Evolutionary conservation across 225 moss, liverwort and hornwort species (phyloP), one percentile per base, ranked within the genome.

Genomic region (Pleurozium schreberi): DNA sequence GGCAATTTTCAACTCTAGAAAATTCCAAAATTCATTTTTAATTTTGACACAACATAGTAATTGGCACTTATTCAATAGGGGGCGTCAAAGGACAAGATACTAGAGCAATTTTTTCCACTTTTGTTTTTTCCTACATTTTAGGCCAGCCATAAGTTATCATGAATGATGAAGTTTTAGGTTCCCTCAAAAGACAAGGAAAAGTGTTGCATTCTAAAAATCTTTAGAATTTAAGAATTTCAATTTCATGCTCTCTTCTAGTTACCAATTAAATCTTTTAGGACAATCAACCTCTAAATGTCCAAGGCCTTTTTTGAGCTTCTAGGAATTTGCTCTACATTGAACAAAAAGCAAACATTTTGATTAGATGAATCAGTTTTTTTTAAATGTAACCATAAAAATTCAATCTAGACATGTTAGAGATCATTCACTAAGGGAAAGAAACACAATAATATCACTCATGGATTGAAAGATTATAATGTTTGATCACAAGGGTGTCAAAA

Each of bases 101-200:
- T 71, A 6, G 1, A 45, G 10, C 5, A 45, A 30, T 45, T 73
- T 27, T n/a, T 45, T 11, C 10, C 1, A 47, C 10, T 47, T 45
- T 1, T 2, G 6, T 47, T 28, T 69, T 73, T 73, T 74, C 6
- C 6, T 74, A 74, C 12, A 30, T 45, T 74, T 47, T 0, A 47
- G 0, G 1, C 18, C 30, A 18, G 6, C 6, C 1, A 0, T 5
- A 4, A 45, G 3, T 47, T 6, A 45, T 30, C 5, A 73, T 28
- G 2, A 17, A 45, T 45, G 28, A 25, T 40, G 42, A 69, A 40
- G 14, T 70, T 69, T 0, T 1, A 42, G 0, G 14, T 70, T 70
- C 14, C 25, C 3, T 42, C 42, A 70, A 42, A 40, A 70, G 40
- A 3, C 7, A 69, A 69, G 5, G 25, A 0, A 1, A 40, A 69